Conservation (phyloP, 2,329 filamentous ascomycete species). For the Monilinia fructicola region DNA sequence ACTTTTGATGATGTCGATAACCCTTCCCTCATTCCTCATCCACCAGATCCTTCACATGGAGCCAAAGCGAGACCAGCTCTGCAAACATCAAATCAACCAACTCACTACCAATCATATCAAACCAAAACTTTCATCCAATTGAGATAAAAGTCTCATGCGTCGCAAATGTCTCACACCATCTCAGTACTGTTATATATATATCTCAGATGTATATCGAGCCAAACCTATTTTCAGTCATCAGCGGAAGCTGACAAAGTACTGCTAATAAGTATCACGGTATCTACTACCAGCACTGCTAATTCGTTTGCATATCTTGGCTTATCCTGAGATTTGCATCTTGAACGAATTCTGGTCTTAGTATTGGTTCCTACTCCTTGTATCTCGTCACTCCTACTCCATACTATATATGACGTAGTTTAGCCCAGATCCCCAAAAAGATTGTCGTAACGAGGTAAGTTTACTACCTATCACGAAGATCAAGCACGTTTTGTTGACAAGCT, state of each 20-base stretch:
- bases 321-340: not conserved
- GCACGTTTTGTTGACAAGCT: not conserved
- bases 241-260: no score
- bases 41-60: no score
- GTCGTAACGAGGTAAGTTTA: not conserved
- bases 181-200: no score
- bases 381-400: not conserved
- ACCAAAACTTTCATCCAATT: no score
- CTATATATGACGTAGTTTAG: slow-evolving; percentile 7
- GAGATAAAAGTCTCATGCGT: no score
- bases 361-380: not conserved
- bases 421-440: not conserved
- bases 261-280: not conserved
- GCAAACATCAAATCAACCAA: no score
- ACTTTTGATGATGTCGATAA: not conserved
- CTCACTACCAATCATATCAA: no score
- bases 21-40: no score
- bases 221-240: no score
- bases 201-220: no score
- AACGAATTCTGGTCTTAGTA: not conserved
- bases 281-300: not conserved
- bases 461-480: not conserved
- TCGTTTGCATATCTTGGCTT: slow-evolving; percentile 10
- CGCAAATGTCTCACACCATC: no score
- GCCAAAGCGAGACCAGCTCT: no score